A percentile compares a stretch with the other conserved stretches of the same genome.
These are phyloP conservation scores for Herpetospermum pedunculosum DNA, from an alignment of 306 rosid species.

Conservation along the genomic window DNA sequence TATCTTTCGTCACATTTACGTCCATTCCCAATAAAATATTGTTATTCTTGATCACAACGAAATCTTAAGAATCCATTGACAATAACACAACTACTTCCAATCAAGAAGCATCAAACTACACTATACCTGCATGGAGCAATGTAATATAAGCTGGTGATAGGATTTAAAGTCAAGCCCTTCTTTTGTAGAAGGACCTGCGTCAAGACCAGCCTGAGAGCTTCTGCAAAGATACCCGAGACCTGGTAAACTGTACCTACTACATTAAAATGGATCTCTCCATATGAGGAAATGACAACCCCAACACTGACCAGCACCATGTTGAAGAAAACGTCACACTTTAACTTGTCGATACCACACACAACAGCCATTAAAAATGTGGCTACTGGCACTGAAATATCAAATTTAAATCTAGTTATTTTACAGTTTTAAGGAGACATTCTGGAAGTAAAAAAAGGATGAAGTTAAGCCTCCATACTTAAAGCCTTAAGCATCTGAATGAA, in stretches of 20 bases:
- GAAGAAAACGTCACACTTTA: slow-evolving; percentile 86
- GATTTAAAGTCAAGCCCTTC: slow-evolving; percentile 87
- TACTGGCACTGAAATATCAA: slow-evolving; percentile 78
- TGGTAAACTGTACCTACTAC: slow-evolving; percentile 85
- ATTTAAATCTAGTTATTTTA: slow-evolving; percentile 10
- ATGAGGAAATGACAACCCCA: slow-evolving; percentile 90
- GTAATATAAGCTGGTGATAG: slow-evolving; percentile 84
- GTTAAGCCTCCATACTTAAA: slow-evolving; percentile 39
- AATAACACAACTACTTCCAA: background rate
- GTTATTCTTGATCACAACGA: background rate
- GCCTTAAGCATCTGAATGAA: slow-evolving; percentile 99
- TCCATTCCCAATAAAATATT: background rate
- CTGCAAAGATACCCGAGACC: slow-evolving; percentile 89
- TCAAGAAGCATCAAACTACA: slow-evolving; percentile 1
- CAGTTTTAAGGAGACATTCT: background rate
- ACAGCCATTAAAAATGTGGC: slow-evolving; percentile 86
- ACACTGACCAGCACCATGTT: slow-evolving; percentile 95
- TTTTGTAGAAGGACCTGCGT: slow-evolving; percentile 94
- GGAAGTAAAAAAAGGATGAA: background rate
- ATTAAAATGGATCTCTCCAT: slow-evolving; percentile 92
- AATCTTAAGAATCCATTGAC: background rate
- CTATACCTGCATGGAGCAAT: slow-evolving; percentile 97
- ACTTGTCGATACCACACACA: slow-evolving; percentile 79
- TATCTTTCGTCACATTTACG: background rate
- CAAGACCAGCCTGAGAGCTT: slow-evolving; percentile 88